These are phyloP conservation scores for Populus trichocarpa DNA, from an alignment of 441 rosid species.

Conservation along the genomic window DNA sequence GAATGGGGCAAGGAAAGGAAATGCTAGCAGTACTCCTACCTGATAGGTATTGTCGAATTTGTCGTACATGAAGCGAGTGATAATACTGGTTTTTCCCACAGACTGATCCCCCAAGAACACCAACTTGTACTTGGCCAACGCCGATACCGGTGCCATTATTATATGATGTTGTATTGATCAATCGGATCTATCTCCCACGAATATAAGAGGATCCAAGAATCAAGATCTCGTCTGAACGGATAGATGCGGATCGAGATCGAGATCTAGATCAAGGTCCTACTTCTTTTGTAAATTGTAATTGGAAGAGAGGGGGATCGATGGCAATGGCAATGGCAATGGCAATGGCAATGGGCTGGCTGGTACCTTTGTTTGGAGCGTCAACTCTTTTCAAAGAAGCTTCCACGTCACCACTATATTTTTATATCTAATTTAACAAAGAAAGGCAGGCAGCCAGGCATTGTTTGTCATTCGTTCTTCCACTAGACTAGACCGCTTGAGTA, in stretches of 20 bases:
- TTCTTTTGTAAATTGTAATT: background rate
- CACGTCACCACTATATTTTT: background rate
- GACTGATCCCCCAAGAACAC: slow-evolving; percentile 91
- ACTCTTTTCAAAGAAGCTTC: background rate
- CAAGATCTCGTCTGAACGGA: background rate
- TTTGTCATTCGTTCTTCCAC: background rate
- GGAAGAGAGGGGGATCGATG: background rate
- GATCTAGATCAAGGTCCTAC: background rate
- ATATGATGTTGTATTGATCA: no score
- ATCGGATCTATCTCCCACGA: background rate
- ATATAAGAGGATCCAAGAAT: background rate
- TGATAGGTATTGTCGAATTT: slow-evolving; percentile 91
- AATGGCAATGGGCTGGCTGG: background rate
- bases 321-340: no score
- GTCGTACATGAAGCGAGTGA: no score
- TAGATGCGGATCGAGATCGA: background rate
- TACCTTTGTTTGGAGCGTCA: background rate
- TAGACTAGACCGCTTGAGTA: background rate
- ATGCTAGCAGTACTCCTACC: slow-evolving; percentile 31
- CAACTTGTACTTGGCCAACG: slow-evolving; percentile 85
- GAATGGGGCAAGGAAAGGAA: background rate
- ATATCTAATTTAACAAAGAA: background rate
- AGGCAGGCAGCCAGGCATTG: background rate
- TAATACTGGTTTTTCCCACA: slow-evolving; percentile 85
- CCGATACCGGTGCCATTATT: slow-evolving; percentile 77